phyloP scores from a whole-genome alignment of 441 rosid genomes.

The Pelargonium fulgidum region DNA sequence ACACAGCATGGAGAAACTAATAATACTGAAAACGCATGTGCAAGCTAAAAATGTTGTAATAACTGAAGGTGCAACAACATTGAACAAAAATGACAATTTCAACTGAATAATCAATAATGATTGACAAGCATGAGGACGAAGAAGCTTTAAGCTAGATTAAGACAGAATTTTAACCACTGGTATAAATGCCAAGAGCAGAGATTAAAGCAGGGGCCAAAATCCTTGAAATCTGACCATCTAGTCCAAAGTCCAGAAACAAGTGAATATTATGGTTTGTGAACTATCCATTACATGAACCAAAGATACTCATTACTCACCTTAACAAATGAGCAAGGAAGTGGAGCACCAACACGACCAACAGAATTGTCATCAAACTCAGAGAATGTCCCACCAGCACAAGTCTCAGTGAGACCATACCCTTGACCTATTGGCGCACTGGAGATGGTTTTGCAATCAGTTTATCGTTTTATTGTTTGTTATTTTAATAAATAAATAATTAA shows the following conservation, averaged over 20 bases:
- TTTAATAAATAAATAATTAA: too few species aligned
- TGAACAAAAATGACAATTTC: too few species aligned
- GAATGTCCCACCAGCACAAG: slow-evolving; percentile 96
- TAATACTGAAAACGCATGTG: too few species aligned
- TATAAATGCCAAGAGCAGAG: background rate
- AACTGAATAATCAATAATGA: background rate
- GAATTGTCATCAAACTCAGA: slow-evolving; percentile 91
- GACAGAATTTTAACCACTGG: background rate
- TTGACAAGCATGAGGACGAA: background rate
- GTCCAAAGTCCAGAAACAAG: too few species aligned
- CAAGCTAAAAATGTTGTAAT: too few species aligned
- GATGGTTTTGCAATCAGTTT: background rate
- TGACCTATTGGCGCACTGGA: slow-evolving; percentile 93
- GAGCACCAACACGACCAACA: slow-evolving; percentile 96
- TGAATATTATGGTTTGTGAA: too few species aligned
- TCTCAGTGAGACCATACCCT: slow-evolving; percentile 98
- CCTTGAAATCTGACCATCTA: too few species aligned
- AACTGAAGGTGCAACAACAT: too few species aligned
- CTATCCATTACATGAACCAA: background rate
- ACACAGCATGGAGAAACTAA: too few species aligned
- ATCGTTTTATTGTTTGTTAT: too few species aligned
- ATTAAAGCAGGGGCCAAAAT: background rate
- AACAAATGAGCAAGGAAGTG: slow-evolving; percentile 82
- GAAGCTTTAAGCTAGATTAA: background rate
- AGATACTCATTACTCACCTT: slow-evolving; percentile 47